A percentile compares a stretch with the other conserved stretches of the same genome.
Evolutionary conservation across 331 rosid genomes (phyloP).

Genomic region (Phaseolus coccineus): DNA sequence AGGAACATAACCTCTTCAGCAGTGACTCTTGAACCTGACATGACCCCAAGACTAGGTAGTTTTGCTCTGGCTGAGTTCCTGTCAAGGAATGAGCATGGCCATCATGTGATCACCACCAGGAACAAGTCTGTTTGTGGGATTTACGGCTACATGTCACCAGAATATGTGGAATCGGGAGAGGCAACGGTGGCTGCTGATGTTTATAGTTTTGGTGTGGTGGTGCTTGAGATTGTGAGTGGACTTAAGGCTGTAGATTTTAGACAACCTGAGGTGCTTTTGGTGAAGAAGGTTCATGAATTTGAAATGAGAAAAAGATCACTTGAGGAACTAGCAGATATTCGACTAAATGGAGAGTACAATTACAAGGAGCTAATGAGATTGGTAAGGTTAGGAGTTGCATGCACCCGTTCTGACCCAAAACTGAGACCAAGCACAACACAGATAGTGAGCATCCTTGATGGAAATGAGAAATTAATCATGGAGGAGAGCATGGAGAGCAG

Average conservation of each 20-base stretch:
- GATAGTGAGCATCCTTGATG: slow-evolving; percentile 77
- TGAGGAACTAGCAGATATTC: slow-evolving; percentile 68
- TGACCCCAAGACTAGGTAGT: slow-evolving; percentile 75
- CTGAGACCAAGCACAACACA: slow-evolving; percentile 77
- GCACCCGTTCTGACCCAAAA: slow-evolving; percentile 68
- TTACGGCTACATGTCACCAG: slow-evolving; percentile 92
- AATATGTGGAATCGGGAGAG: slow-evolving; percentile 71
- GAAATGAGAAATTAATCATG: slow-evolving; percentile 61
- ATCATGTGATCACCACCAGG: slow-evolving; percentile 51
- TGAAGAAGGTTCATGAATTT: slow-evolving; percentile 71
- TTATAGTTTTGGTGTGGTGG: slow-evolving; percentile 86
- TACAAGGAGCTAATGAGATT: slow-evolving; percentile 68
- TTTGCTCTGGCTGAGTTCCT: slow-evolving; percentile 90
- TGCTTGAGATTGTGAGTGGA: slow-evolving; percentile 81
- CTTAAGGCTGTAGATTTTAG: slow-evolving; percentile 86
- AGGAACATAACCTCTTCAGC: slow-evolving; percentile 89
- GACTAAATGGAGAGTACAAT: slow-evolving; percentile 69
- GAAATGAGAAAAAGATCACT: slow-evolving; percentile 57
- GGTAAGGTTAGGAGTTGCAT: slow-evolving; percentile 66
- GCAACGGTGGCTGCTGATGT: slow-evolving; percentile 76
- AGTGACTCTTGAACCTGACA: slow-evolving; percentile 80
- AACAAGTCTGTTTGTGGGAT: slow-evolving; percentile 71
- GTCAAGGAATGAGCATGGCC: slow-evolving; percentile 77
- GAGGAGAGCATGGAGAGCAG: slow-evolving; percentile 54
- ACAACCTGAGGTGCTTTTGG: slow-evolving; percentile 79